Evolutionary conservation across 2,329 filamentous ascomycete genomes (phyloP), one percentile per base, ranked within the genome.

Genomic region (Tolypocladium guangdongense): DNA sequence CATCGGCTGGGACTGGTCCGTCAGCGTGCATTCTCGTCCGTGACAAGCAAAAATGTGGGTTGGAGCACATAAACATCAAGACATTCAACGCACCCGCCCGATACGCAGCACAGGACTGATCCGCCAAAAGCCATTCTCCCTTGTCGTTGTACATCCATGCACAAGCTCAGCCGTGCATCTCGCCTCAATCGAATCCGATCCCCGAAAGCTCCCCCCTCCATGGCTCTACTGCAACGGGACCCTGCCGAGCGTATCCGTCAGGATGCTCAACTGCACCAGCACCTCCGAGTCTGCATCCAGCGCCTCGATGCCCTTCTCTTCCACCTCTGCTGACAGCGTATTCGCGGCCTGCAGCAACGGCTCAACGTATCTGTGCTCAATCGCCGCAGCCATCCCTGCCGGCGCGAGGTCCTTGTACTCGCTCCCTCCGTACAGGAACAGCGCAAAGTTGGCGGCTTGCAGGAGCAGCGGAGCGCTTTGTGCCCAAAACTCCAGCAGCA

Each of bases 381-480:
- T 76, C 1, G 80, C 77, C 10, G 74, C 72, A 1, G 75, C 73
- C 76, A 83, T 81, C 0, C 78, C 79, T 2, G 67, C 68, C 1
- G 82, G 82, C 11, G 81, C 72, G 7, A 83, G 63, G 46, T 74
- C 66, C 52, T 65, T 68, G 63, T 74, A 76, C 22, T 66, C 68
- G 37, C 68, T 64, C 8, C 74, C 71, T 4, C 68, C 68, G 60
- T 79, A 77, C 22, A 84, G 66, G 58, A 84, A 80, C 51, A 80
- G 73, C 8, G 77, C 75, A 63, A 86, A 83, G 59, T 84, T 85
- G 54, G 78, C 76, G 0, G 78, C 78, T 58, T 84, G 80, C 56
- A 84, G 68, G 52, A 84, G 70, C 56, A 84, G 80, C 2, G 77
- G 69, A 50, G 73, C 72, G 49, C 77, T 77, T 56, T 78, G 71